Evolutionary conservation across 2,329 filamentous ascomycete species (phyloP), one percentile per base, ranked within the genome.

Genomic region (Exophiala alcalophila): DNA sequence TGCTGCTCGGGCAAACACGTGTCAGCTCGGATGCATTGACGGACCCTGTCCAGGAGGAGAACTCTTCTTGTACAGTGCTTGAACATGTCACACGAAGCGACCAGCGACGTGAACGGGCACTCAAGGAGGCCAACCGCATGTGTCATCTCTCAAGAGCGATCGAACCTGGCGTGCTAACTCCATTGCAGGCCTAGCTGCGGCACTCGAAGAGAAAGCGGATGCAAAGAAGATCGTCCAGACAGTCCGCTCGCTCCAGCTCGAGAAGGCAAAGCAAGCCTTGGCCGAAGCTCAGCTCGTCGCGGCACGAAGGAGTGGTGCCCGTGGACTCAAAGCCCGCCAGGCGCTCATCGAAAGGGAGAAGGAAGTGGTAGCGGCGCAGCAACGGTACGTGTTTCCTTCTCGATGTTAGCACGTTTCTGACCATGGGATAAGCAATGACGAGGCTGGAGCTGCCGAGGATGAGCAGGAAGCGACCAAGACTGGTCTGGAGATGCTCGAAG

Each of bases 281-380:
- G 86, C 84, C 42, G 73, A 81, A 14, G 74, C 81, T 1, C 81
- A 86, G 57, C 86, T 89, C 53, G 81, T 87, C 58, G 86, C 86
- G 5, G 72, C 79, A 28, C 66, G 88, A 27, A 72, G 86, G 37
- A 91, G 86, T 57, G 87, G 88, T 23, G 77, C 84, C 1, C 69
- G 87, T 28, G 88, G 88, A 0, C 68, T 84, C 72, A 76, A 83
- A 47, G 86, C 86, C 0, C 73, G 86, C n/a, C 91, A 92, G 56
- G 77, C 81, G 1, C 64, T 92, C 12, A 78, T 80, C 35, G 75
- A 76, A 3, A 76, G 81, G 19, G 87, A 94, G 58, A 81, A 80
- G 50, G 74, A 75, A 11, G 71, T 86, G 2, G 73, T 77, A 8
- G 74, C 79, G 31, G 82, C 78, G 0, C 64, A 70, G 26, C 61